A percentile compares a stretch with the other conserved stretches of the same genome.
Evolutionary conservation across 129 eudicot genomes (phyloP).

Genomic region (Heracleum sosnowskyi): DNA sequence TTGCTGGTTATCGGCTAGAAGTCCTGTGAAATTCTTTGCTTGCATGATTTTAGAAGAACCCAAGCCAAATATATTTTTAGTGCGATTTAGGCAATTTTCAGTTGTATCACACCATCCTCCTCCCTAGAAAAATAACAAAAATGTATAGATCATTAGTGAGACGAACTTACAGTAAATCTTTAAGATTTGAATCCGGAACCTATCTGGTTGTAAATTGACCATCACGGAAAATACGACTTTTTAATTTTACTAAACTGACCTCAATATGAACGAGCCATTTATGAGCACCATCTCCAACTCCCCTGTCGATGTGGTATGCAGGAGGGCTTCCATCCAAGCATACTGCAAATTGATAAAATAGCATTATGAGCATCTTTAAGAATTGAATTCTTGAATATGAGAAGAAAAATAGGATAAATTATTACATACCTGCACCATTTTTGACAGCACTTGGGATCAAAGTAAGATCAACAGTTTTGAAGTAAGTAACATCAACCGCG

Average conservation of each 20-base stretch:
- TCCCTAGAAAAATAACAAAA: background rate
- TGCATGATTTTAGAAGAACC: constrained; percentile 10
- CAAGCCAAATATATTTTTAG: constrained; percentile 2
- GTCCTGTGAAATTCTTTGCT: constrained; percentile 8
- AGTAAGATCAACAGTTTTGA: constrained; percentile 5
- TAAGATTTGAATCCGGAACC: background rate
- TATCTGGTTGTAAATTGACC: background rate
- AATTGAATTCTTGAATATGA: background rate
- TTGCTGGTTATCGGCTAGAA: background rate
- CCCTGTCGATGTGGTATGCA: constrained; percentile 11
- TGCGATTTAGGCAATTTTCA: constrained; percentile 6
- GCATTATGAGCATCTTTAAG: background rate
- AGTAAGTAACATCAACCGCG: background rate
- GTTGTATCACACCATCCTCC: constrained; percentile 16
- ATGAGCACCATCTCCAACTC: constrained; percentile 2
- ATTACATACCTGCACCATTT: constrained; percentile 1
- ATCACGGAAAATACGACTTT: background rate
- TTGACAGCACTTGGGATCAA: constrained; percentile 1
- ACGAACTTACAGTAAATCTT: background rate
- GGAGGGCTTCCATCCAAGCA: constrained; percentile 14
- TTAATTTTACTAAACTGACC: background rate
- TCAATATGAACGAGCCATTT: constrained; percentile 9
- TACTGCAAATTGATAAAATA: background rate
- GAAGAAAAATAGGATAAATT: background rate
- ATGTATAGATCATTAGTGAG: background rate